Conservation (phyloP, 2,329 filamentous ascomycete species). For the Zymoseptoria brevis region DNA sequence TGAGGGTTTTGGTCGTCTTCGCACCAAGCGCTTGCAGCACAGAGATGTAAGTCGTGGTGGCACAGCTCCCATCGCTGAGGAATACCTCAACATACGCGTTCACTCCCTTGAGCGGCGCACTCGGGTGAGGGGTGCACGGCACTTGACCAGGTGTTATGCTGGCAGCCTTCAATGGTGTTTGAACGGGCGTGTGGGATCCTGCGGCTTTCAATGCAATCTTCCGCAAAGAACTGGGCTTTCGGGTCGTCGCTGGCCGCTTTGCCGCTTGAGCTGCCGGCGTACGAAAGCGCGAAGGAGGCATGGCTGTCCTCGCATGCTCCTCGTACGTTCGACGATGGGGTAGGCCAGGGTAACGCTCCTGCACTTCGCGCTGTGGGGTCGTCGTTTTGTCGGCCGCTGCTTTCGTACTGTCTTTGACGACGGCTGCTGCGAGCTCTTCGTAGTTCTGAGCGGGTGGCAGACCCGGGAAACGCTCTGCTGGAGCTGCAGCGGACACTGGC, state of each 20-base stretch:
- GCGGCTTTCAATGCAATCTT: constrained; percentile 22
- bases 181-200: constrained; percentile 22
- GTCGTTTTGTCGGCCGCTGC: neutral
- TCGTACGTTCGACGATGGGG: constrained; percentile 10
- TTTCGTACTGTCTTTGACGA: neutral
- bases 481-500: neutral
- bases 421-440: constrained; percentile 4
- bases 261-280: constrained; percentile 18
- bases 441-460: constrained; percentile 9
- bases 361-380: neutral
- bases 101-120: constrained; percentile 26
- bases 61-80: constrained; percentile 30
- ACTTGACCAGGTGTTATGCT: constrained; percentile 21
- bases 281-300: constrained; percentile 21
- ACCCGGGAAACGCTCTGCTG: constrained; percentile 12
- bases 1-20: constrained; percentile 29
- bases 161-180: constrained; percentile 23
- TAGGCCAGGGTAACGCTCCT: constrained; percentile 11
- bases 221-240: constrained; percentile 24
- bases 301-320: constrained; percentile 21
- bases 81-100: constrained; percentile 31
- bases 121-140: constrained; percentile 31
- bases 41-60: constrained; percentile 28
- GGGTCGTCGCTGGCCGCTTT: constrained; percentile 22
- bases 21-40: constrained; percentile 30